A percentile compares a stretch with the other conserved stretches of the same genome.
phyloP scores from a whole-genome alignment of 305 asterid genomes.

The Caryopteris hybrid region DNA sequence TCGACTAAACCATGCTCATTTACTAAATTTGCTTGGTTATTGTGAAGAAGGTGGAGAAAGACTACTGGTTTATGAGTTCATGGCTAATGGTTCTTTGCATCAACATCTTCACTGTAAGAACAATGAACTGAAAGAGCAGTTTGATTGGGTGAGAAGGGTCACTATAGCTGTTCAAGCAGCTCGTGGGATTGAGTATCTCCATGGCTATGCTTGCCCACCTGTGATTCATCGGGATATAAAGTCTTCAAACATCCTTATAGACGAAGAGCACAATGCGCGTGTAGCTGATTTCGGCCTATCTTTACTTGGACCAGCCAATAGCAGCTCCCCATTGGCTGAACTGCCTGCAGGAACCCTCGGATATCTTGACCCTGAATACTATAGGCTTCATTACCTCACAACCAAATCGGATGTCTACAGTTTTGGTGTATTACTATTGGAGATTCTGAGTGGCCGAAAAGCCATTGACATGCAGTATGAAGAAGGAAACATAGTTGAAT shows the following conservation, averaged over 20 bases:
- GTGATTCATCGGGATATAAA: slow-evolving; percentile 81
- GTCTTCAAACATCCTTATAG: slow-evolving; percentile 73
- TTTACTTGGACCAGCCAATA: slow-evolving; percentile 64
- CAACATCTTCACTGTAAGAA: slow-evolving; percentile 60
- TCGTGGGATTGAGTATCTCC: slow-evolving; percentile 76
- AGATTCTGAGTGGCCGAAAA: slow-evolving; percentile 66
- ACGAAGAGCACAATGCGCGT: slow-evolving; percentile 81
- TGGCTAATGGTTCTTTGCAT: slow-evolving; percentile 79
- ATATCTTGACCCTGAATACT: slow-evolving; percentile 79
- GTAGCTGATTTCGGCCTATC: slow-evolving; percentile 82
- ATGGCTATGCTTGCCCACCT: slow-evolving; percentile 84
- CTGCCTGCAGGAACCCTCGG: slow-evolving; percentile 82
- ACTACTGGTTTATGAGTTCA: slow-evolving; percentile 73
- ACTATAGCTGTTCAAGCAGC: slow-evolving; percentile 87
- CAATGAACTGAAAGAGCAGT: slow-evolving; percentile 36
- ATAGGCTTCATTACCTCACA: slow-evolving; percentile 71
- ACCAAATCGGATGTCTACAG: slow-evolving; percentile 82
- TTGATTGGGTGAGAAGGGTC: slow-evolving; percentile 74
- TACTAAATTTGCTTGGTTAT: slow-evolving; percentile 68
- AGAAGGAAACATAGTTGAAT: slow-evolving; percentile 74
- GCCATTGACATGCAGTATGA: slow-evolving; percentile 79
- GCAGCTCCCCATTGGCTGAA: slow-evolving; percentile 76
- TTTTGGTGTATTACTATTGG: slow-evolving; percentile 75
- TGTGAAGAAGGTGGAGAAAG: slow-evolving; percentile 76
- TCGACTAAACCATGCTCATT: slow-evolving; percentile 67